These are phyloP conservation scores for Dipteronia dyeriana DNA, from an alignment of 345 rosid genomes.

Conservation along the genomic window DNA sequence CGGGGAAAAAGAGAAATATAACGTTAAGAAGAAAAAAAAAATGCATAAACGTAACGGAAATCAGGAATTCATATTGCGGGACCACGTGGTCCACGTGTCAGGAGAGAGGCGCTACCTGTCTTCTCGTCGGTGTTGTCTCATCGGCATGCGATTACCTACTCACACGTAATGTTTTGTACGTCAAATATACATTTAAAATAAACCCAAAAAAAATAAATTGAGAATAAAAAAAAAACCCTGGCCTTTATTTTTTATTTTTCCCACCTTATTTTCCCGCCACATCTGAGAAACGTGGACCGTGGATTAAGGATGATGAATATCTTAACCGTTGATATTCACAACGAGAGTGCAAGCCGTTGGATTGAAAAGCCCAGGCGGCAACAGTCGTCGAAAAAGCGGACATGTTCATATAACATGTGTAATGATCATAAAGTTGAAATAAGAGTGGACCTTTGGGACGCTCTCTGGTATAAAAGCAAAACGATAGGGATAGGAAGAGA, in stretches of 20 bases:
- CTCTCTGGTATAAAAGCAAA: slow-evolving; percentile 21
- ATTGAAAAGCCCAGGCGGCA: slow-evolving; percentile 1
- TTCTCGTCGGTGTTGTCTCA: slow-evolving; percentile 46
- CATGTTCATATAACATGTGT: slow-evolving; percentile 30
- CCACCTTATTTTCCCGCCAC: slow-evolving; percentile 53
- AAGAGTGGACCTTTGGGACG: slow-evolving; percentile 24
- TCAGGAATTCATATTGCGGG: slow-evolving; percentile 25
- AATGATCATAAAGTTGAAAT: slow-evolving; percentile 40
- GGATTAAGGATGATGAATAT: not conserved
- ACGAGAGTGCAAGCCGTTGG: slow-evolving; percentile 15
- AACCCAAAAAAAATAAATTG: no score
- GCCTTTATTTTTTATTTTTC: slow-evolving; percentile 16
- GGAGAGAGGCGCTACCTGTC: slow-evolving; percentile 25
- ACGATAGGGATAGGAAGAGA: slow-evolving; percentile 7
- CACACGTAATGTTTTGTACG: not conserved
- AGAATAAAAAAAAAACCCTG: not conserved
- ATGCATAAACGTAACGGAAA: slow-evolving; percentile 25
- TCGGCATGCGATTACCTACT: slow-evolving; percentile 19
- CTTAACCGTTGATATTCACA: slow-evolving; percentile 12
- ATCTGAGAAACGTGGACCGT: slow-evolving; percentile 21
- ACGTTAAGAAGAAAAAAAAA: slow-evolving; percentile 5
- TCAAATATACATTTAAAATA: not conserved
- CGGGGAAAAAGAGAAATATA: slow-evolving; percentile 10
- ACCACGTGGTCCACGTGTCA: slow-evolving; percentile 34
- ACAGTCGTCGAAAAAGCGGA: slow-evolving; percentile 3